A percentile compares a stretch with the other conserved stretches of the same genome.
Evolutionary conservation across 2,329 filamentous ascomycete genomes (phyloP).

Genomic region (Teratosphaeria nubilosa): DNA sequence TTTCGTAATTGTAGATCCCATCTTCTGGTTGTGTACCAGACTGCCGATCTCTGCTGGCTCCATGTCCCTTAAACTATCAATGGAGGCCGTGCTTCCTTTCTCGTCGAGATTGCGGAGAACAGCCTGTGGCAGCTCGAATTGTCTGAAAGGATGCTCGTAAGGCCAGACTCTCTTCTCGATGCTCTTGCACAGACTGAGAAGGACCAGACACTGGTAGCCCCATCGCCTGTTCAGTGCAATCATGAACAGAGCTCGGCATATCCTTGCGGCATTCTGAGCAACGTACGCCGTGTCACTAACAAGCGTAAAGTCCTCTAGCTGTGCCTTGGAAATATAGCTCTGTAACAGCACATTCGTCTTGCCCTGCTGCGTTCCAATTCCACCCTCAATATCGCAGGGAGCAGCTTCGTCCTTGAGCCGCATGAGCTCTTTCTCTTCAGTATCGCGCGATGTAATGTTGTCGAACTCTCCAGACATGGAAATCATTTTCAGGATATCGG

Average conservation of each 20-base stretch:
- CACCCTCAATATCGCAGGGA: slow-evolving; percentile 68
- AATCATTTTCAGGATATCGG: slow-evolving; percentile 91
- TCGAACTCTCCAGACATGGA: slow-evolving; percentile 97
- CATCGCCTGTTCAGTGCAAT: slow-evolving; percentile 89
- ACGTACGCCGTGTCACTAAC: slow-evolving; percentile 90
- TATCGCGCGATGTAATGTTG: slow-evolving; percentile 88
- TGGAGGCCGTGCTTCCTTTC: slow-evolving; percentile 61
- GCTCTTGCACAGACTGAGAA: slow-evolving; percentile 87
- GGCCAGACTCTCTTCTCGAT: slow-evolving; percentile 96
- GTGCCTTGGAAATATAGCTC: slow-evolving; percentile 79
- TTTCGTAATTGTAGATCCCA: slow-evolving; percentile 71
- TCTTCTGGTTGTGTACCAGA: slow-evolving; percentile 80
- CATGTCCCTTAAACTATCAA: slow-evolving; percentile 87
- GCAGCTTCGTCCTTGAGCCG: slow-evolving; percentile 60
- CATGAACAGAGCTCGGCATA: slow-evolving; percentile 93
- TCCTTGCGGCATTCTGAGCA: slow-evolving; percentile 87
- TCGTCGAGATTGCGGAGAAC: slow-evolving; percentile 76
- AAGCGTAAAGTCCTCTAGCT: slow-evolving; percentile 86
- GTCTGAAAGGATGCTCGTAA: slow-evolving; percentile 86
- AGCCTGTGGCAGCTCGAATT: slow-evolving; percentile 81
- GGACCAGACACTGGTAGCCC: slow-evolving; percentile 88
- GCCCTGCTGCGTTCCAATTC: slow-evolving; percentile 58
- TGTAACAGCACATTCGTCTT: slow-evolving; percentile 96
- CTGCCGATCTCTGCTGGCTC: slow-evolving; percentile 80
- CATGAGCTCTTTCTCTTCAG: slow-evolving; percentile 76